Conservation (phyloP, 768 basidiomycete genomes). For the Omphalotus guepiniiformis region DNA sequence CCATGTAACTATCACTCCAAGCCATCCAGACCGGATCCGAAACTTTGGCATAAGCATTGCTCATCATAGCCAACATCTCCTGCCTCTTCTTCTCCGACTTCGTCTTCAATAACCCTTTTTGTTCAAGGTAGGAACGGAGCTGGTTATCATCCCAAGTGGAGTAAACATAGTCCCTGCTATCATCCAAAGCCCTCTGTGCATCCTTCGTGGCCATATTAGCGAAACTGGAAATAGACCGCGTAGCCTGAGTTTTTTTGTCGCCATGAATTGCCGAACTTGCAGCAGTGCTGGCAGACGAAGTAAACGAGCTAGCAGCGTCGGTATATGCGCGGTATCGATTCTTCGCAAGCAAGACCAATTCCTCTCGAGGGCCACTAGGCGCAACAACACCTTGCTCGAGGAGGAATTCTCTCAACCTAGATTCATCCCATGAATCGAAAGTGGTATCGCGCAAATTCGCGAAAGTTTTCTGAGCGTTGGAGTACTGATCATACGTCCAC, state of each 20-base stretch:
- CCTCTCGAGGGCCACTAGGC: constrained; percentile 74
- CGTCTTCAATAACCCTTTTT: constrained; percentile 68
- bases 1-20: constrained; percentile 86
- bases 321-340: constrained; percentile 59
- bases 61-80: constrained; percentile 68
- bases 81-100: constrained; percentile 56
- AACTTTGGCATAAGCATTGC: constrained; percentile 58
- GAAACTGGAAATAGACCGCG: constrained; percentile 35
- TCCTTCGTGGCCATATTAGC: constrained; percentile 52
- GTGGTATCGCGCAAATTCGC: constrained; percentile 51
- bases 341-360: constrained; percentile 76
- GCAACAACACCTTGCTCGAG: constrained; percentile 84
- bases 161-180: constrained; percentile 82
- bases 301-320: constrained; percentile 54
- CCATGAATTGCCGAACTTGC: constrained; percentile 50
- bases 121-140: constrained; percentile 67
- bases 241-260: constrained; percentile 27
- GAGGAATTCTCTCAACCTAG: constrained; percentile 73
- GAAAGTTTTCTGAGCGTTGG: constrained; percentile 60
- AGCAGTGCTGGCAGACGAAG: constrained; percentile 41
- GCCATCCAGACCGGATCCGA: constrained; percentile 70
- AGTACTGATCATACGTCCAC: constrained; percentile 65
- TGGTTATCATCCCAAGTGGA: constrained; percentile 85
- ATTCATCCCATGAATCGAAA: constrained; percentile 86
- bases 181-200: constrained; percentile 47